Percentiles rank a stretch among this genome's conserved stretches.
Conservation (phyloP, 345 rosid species). For the Eucalyptus cladocalyx region DNA sequence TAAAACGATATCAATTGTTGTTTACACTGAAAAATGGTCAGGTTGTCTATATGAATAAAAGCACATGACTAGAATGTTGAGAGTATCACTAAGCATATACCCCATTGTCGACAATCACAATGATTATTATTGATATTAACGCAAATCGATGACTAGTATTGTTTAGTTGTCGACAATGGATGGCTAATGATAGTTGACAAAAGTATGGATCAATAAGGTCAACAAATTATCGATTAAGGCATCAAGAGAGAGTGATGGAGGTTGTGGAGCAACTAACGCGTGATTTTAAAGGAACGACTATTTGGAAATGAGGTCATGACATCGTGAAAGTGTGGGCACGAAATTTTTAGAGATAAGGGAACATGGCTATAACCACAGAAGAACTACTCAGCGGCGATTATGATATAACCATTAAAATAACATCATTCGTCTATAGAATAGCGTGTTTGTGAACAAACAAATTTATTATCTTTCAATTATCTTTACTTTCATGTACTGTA, state of each 20-base stretch:
- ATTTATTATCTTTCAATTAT: no score
- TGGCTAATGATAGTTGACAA: not conserved
- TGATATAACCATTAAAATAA: no score
- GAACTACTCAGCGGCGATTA: fast-evolving
- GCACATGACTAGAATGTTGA: no score
- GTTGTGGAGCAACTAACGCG: not conserved
- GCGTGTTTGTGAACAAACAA: not conserved
- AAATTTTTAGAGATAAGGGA: not conserved
- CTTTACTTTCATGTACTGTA: no score
- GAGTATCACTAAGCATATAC: no score
- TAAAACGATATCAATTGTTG: no score
- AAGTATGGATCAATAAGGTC: not conserved
- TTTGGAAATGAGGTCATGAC: not conserved
- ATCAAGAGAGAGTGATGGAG: not conserved
- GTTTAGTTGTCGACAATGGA: not conserved
- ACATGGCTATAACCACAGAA: not conserved
- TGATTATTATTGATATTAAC: not conserved
- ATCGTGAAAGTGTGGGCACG: not conserved
- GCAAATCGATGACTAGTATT: no score
- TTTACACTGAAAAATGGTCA: fast-evolving
- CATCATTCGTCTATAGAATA: not conserved
- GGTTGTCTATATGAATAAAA: no score
- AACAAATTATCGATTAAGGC: not conserved
- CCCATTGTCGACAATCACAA: no score
- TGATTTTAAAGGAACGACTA: not conserved